Evolutionary conservation across 352 stramenopile genomes (phyloP).

Genomic region (Aphanomyces euteiches): DNA sequence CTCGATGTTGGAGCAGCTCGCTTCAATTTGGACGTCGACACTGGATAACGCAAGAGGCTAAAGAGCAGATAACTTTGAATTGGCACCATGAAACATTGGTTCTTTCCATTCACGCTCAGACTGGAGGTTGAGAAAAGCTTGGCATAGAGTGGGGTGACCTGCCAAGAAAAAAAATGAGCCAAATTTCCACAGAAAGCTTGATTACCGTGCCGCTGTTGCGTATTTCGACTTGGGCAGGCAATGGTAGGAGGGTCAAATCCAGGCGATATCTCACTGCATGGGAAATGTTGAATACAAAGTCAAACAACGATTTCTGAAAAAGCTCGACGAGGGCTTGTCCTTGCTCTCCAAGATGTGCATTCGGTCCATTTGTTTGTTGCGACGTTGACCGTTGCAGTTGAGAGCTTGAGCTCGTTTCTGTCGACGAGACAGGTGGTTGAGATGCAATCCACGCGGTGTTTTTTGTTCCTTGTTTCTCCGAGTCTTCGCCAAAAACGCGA

Average conservation of each 20-base stretch:
- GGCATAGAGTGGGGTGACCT: slow-evolving; percentile 19
- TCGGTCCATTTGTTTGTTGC: slow-evolving; percentile 5
- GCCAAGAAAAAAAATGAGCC: too few relatives aligned
- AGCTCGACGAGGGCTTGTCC: slow-evolving; percentile 27
- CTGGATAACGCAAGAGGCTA: slow-evolving; percentile 77
- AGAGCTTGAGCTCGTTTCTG: not conserved
- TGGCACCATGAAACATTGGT: slow-evolving; percentile 69
- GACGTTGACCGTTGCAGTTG: not conserved
- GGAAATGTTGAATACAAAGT: slow-evolving; percentile 31
- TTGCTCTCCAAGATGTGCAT: slow-evolving; percentile 26
- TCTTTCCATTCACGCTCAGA: slow-evolving; percentile 29
- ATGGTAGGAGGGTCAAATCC: slow-evolving; percentile 21
- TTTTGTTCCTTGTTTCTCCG: slow-evolving; percentile 20
- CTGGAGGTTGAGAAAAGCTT: slow-evolving; percentile 22
- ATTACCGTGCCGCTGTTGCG: slow-evolving; percentile 28
- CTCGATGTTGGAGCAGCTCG: slow-evolving; percentile 32
- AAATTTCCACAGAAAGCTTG: too few relatives aligned
- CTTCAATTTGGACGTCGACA: slow-evolving; percentile 62
- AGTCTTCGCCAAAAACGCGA: slow-evolving; percentile 30
- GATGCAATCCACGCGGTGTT: slow-evolving; percentile 25
- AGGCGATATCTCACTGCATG: slow-evolving; percentile 27
- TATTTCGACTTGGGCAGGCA: slow-evolving; percentile 25
- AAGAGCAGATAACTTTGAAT: slow-evolving; percentile 84
- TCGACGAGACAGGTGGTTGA: not conserved
- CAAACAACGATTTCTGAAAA: slow-evolving; percentile 26